Conservation (phyloP, 2,329 filamentous ascomycete genomes). For the Fusarium chlamydosporum region DNA sequence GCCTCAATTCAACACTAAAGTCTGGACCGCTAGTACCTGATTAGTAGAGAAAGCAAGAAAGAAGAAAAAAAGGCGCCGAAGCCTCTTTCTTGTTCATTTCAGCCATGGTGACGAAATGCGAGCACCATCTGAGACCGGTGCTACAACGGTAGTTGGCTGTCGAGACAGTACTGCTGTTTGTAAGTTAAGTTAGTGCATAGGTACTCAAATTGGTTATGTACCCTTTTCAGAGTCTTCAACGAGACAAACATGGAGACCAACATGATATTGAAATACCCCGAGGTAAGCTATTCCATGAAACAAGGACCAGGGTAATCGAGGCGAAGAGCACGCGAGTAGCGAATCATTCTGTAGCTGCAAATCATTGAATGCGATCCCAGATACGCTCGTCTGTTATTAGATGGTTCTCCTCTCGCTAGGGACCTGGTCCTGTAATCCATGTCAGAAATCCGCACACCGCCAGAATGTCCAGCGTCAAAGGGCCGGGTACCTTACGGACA, state of each 20-base stretch:
- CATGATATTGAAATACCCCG: neutral
- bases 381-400: neutral
- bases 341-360: neutral
- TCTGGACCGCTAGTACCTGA: neutral
- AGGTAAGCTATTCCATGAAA: neutral
- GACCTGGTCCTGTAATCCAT: neutral
- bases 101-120: neutral
- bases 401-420: neutral
- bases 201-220: neutral
- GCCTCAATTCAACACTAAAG: neutral
- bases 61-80: neutral
- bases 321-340: neutral
- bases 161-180: neutral
- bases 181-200: neutral
- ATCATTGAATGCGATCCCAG: neutral
- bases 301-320: neutral
- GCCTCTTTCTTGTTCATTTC: neutral
- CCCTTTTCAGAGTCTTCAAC: neutral
- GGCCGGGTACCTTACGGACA: neutral
- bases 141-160: neutral
- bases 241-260: neutral
- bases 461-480: neutral
- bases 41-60: neutral
- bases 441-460: slow-evolving; percentile 1
- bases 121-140: neutral